phyloP scores from a whole-genome alignment of 1,284 basidiomycete species.

The Vanrija sp. region DNA sequence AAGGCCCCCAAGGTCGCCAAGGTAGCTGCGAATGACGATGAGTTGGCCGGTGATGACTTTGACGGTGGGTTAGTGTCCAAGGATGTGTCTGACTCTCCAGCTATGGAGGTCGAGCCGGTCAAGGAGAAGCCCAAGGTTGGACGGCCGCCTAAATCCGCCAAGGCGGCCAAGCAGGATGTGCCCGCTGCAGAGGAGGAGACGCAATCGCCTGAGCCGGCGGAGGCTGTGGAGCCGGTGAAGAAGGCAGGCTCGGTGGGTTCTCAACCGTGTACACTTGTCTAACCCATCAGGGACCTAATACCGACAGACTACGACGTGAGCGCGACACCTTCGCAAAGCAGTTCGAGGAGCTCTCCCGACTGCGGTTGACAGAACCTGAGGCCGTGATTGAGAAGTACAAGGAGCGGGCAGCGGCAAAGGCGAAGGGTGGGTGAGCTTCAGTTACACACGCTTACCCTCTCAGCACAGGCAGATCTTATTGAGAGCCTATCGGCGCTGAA shows the following conservation, averaged over 20 bases:
- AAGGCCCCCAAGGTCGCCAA: constrained; percentile 3
- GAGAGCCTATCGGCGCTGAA: constrained; percentile 33
- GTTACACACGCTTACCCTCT: too few relatives aligned
- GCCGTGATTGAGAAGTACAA: constrained; percentile 39
- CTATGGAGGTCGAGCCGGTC: neutral
- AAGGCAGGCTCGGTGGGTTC: neutral
- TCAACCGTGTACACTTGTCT: neutral
- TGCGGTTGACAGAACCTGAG: constrained; percentile 31
- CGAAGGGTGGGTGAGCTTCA: constrained; percentile 27
- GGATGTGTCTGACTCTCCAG: neutral
- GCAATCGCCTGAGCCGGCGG: neutral
- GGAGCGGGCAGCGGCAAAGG: constrained; percentile 29
- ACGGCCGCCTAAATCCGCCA: neutral
- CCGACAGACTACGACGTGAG: constrained; percentile 30
- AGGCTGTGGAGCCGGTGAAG: neutral
- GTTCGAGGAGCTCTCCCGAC: constrained; percentile 43
- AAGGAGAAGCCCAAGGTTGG: constrained; percentile 1
- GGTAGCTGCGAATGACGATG: neutral
- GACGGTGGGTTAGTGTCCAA: neutral
- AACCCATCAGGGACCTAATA: constrained; percentile 11
- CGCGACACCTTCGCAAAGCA: constrained; percentile 41
- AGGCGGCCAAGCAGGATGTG: neutral
- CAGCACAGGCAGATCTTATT: constrained; percentile 46
- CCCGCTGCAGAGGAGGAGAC: neutral
- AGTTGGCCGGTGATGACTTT: constrained; percentile 1